Evolutionary conservation across 495 filamentous ascomycete genomes (phyloP).

Genomic region (Filosporella fistucella): DNA sequence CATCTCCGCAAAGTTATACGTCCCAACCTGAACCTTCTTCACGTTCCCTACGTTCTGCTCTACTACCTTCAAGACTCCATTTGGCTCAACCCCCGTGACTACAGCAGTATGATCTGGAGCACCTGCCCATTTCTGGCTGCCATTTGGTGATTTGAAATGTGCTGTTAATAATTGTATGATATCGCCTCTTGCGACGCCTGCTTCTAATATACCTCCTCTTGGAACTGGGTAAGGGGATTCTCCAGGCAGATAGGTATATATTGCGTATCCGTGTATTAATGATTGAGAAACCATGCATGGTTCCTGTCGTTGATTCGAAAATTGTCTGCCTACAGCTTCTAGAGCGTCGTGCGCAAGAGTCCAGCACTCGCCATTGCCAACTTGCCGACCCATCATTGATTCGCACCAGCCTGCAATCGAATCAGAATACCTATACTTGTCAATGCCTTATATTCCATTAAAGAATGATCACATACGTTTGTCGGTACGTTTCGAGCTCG

Average conservation of each 20-base stretch:
- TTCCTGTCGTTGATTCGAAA: slow-evolving; percentile 22
- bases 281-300: slow-evolving; percentile 31
- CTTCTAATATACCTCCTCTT: slow-evolving; percentile 16
- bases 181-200: slow-evolving; percentile 32
- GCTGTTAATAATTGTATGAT: slow-evolving; percentile 33
- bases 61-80: slow-evolving; percentile 27
- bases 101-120: slow-evolving; percentile 34
- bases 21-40: slow-evolving; percentile 25
- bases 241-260: slow-evolving; percentile 27
- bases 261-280: slow-evolving; percentile 27
- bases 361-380: slow-evolving; percentile 42
- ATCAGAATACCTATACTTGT: slow-evolving; percentile 16
- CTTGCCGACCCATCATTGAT: slow-evolving; percentile 26
- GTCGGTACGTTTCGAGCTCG: slow-evolving; percentile 15
- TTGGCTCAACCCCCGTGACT: slow-evolving; percentile 24
- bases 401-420: slow-evolving; percentile 31
- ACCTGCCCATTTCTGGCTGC: slow-evolving; percentile 25
- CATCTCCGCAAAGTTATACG: slow-evolving; percentile 25
- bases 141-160: slow-evolving; percentile 25
- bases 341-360: slow-evolving; percentile 33
- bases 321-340: slow-evolving; percentile 23
- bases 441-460: neutral
- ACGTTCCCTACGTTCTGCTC: slow-evolving; percentile 33
- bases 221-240: slow-evolving; percentile 20
- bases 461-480: slow-evolving; percentile 10